These are phyloP conservation scores for Pseudogymnoascus sp. DNA, from an alignment of 2,329 filamentous ascomycete species.

Conservation along the genomic window DNA sequence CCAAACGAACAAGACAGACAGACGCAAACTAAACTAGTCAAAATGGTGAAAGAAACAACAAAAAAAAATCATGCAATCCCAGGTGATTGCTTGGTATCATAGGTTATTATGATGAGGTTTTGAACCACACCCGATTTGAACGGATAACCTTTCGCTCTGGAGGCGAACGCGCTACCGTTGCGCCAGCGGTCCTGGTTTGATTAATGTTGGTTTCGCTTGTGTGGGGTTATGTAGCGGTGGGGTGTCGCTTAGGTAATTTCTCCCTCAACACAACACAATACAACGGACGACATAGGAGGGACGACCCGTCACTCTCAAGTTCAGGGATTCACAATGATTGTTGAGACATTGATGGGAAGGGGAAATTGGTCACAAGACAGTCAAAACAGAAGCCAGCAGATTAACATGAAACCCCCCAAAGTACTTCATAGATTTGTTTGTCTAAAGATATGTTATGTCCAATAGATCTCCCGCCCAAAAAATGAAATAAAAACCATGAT, in stretches of 20 bases:
- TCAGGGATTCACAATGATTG: background rate
- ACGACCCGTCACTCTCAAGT: background rate
- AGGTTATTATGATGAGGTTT: slow-evolving; percentile 9
- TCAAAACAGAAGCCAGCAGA: background rate
- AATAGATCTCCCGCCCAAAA: background rate
- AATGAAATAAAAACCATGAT: background rate
- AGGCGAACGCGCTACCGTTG: slow-evolving; percentile 10
- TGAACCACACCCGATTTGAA: slow-evolving; percentile 10
- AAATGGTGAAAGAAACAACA: background rate
- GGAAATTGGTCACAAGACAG: background rate
- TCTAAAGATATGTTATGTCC: background rate
- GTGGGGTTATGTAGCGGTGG: background rate
- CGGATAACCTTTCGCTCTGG: slow-evolving; percentile 10
- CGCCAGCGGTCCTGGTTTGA: slow-evolving; percentile 7
- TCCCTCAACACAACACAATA: background rate
- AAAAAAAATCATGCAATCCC: background rate
- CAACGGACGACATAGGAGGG: background rate
- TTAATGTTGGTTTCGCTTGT: background rate
- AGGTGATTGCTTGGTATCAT: background rate
- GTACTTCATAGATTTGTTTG: background rate
- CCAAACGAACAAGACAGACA: background rate
- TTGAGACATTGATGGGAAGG: background rate
- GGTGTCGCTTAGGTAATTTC: background rate
- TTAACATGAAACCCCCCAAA: background rate
- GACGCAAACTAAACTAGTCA: background rate